Evolutionary conservation across 2,329 filamentous ascomycete species (phyloP).

Genomic region (Aotearoamyces nothofagi): DNA sequence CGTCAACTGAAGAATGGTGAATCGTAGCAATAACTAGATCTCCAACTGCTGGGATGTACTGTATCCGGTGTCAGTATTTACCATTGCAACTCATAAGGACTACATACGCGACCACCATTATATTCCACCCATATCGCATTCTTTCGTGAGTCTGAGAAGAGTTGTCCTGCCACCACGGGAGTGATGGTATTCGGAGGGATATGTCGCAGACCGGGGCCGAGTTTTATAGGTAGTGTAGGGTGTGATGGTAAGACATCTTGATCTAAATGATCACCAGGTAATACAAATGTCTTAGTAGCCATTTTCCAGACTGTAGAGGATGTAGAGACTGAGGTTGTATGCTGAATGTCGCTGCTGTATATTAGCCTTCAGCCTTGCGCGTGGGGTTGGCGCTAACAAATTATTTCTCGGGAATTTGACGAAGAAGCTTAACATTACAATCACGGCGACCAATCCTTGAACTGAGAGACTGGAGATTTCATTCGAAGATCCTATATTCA

Average conservation of each 20-base stretch:
- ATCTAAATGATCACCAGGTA: slow-evolving; percentile 70
- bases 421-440: too few species aligned
- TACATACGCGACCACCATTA: slow-evolving; percentile 49
- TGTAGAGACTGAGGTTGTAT: not conserved
- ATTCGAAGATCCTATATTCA: too few species aligned
- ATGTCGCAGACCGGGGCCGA: slow-evolving; percentile 74
- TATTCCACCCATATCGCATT: slow-evolving; percentile 67
- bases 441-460: too few species aligned
- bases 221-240: slow-evolving; percentile 54
- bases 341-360: too few species aligned
- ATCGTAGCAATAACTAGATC: slow-evolving; percentile 85
- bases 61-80: slow-evolving; percentile 3
- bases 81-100: slow-evolving; percentile 3
- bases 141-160: slow-evolving; percentile 55
- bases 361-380: slow-evolving; percentile 15
- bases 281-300: slow-evolving; percentile 43
- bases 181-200: slow-evolving; percentile 62
- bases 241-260: slow-evolving; percentile 49
- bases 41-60: slow-evolving; percentile 68
- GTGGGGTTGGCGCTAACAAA: slow-evolving; percentile 7
- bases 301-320: slow-evolving; percentile 1
- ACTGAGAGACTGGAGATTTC: too few species aligned
- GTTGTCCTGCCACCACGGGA: slow-evolving; percentile 49
- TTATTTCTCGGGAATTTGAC: too few species aligned
- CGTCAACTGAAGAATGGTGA: slow-evolving; percentile 58